Evolutionary conservation across 495 filamentous ascomycete species (phyloP), one percentile per base, ranked within the genome.

Genomic region (Daldinia concentrica): DNA sequence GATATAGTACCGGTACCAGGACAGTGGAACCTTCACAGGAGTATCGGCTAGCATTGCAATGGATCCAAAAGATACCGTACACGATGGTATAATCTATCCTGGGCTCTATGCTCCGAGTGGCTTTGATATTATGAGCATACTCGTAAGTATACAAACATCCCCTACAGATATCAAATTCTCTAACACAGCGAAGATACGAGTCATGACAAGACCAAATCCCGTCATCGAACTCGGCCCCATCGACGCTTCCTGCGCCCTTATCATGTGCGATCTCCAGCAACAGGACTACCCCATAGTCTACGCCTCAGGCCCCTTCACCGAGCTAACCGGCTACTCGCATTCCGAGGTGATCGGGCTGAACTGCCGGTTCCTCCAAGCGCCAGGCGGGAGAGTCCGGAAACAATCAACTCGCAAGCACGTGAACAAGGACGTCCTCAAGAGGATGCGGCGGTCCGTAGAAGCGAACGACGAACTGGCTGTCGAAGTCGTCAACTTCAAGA

Each of bases 321-420:
- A 76, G 14, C 71, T 86, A 59, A 85, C 84, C 0, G 84, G 84
- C 6, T 87, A 86, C 66, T 54, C 75, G 3, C 43, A 41, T 2
- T 26, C 52, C 34, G 83, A 87, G 62, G 76, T 82, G 9, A 34
- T 83, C n/a, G 83, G 83, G 0, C 60, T 70, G 17, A 87, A 87
- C 74, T 86, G 84, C 59, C 84, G 85, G n/a, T 86, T 87, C 60
- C 68, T 87, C 22, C 85, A 87, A 72, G 74, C 80, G 6, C 83
- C 84, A 15, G 78, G 62, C 3, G 78, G 76, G 3, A 69, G 74
- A 27, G 77, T 81, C 27, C 57, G 61, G 19, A 66, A 68, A n/a
- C 68, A 65, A 37, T 77, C 77, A 14, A 27, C 67, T 14, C 78
- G 79, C 30, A 75, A 78, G 29, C 67, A 78, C 34, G 76, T 81